phyloP scores from a whole-genome alignment of 306 rosid species.

The Phaseolus lunatus region DNA sequence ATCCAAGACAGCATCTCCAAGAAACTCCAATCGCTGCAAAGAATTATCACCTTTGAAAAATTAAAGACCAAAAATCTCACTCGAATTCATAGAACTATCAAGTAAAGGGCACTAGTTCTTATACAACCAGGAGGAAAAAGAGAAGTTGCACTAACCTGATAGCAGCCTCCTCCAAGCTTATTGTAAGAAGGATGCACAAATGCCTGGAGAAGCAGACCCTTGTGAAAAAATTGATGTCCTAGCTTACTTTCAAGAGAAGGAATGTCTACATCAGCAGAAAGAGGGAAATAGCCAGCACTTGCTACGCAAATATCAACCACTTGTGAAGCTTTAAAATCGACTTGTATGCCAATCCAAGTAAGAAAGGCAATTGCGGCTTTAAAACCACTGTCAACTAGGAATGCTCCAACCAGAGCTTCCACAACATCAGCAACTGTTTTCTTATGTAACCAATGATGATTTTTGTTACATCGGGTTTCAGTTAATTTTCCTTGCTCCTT shows the following conservation, averaged over 20 bases:
- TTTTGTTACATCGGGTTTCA: slow-evolving; percentile 70
- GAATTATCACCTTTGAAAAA: slow-evolving; percentile 41
- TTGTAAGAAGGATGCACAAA: slow-evolving; percentile 91
- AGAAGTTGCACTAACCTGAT: slow-evolving; percentile 67
- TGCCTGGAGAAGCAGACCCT: slow-evolving; percentile 88
- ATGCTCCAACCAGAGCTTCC: slow-evolving; percentile 96
- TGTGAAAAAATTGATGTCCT: slow-evolving; percentile 70
- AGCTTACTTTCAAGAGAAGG: slow-evolving; percentile 66
- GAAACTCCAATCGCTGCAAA: slow-evolving; percentile 91
- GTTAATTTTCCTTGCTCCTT: slow-evolving; percentile 41
- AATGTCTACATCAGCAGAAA: slow-evolving; percentile 61
- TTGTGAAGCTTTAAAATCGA: slow-evolving; percentile 73
- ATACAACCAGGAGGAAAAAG: slow-evolving; percentile 28
- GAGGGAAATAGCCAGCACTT: slow-evolving; percentile 69
- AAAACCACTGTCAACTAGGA: slow-evolving; percentile 94
- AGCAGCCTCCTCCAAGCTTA: slow-evolving; percentile 92
- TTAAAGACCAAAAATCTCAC: slow-evolving; percentile 19
- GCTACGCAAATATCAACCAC: slow-evolving; percentile 59
- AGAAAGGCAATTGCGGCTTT: slow-evolving; percentile 87
- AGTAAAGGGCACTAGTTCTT: slow-evolving; percentile 37
- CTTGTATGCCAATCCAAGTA: slow-evolving; percentile 82
- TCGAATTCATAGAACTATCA: slow-evolving; percentile 7
- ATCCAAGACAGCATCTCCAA: slow-evolving; percentile 98
- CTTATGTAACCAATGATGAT: slow-evolving; percentile 88
- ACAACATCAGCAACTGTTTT: slow-evolving; percentile 88